Percentiles rank a stretch among this genome's conserved stretches.
These are phyloP conservation scores for Porodaedalea pini DNA, from an alignment of 1,284 basidiomycete species.

Conservation along the genomic window DNA sequence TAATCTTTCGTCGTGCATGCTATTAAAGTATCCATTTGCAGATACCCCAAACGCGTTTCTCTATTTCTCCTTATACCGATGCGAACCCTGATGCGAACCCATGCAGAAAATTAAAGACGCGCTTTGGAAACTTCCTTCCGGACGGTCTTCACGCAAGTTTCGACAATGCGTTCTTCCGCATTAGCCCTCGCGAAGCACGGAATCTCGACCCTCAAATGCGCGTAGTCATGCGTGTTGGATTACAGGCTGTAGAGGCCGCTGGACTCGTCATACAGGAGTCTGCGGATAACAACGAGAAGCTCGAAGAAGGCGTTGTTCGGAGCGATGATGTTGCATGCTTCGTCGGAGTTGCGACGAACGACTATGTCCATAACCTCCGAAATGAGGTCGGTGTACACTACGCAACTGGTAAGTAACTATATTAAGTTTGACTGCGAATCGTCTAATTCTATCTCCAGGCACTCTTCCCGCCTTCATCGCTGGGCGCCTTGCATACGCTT, in stretches of 20 bases:
- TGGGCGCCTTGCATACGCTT: constrained; percentile 65
- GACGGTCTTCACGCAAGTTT: constrained; percentile 48
- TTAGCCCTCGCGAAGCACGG: constrained; percentile 67
- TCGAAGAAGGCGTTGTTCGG: constrained; percentile 4
- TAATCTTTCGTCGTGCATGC: not conserved
- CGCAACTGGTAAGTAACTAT: constrained; percentile 50
- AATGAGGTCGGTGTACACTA: constrained; percentile 67
- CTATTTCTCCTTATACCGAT: constrained; percentile 37
- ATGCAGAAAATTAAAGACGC: constrained; percentile 44
- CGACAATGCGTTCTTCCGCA: constrained; percentile 67
- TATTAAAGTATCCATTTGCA: constrained; percentile 26
- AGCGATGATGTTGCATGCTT: constrained; percentile 48
- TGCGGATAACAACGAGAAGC: not conserved
- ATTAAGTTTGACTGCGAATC: not conserved
- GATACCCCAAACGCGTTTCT: constrained; percentile 61
- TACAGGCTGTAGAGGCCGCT: constrained; percentile 64
- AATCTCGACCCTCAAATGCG: constrained; percentile 76
- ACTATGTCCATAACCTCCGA: constrained; percentile 62
- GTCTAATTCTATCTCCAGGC: constrained; percentile 38
- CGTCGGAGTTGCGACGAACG: constrained; percentile 63
- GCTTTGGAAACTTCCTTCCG: constrained; percentile 61
- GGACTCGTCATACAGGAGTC: constrained; percentile 62
- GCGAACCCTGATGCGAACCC: constrained; percentile 25
- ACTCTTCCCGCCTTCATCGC: constrained; percentile 65
- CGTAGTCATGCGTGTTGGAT: constrained; percentile 58